phyloP scores from a whole-genome alignment of 768 basidiomycete genomes.

The Albatrellus ellisii region DNA sequence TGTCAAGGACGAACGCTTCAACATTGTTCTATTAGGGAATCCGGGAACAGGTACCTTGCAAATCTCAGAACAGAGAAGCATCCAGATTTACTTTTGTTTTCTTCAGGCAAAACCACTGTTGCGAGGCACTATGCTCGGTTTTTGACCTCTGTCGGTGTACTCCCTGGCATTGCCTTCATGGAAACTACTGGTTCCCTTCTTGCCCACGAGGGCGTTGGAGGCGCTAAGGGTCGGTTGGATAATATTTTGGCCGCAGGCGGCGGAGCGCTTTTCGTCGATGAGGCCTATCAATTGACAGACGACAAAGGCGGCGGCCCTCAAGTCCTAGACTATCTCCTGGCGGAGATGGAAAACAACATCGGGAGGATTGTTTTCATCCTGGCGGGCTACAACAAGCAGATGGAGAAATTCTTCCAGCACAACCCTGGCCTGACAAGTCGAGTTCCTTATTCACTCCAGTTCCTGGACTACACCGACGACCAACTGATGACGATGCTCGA shows the following conservation, averaged over 20 bases:
- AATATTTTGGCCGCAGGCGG: slow-evolving; percentile 37
- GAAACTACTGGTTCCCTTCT: slow-evolving; percentile 54
- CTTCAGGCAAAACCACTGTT: slow-evolving; percentile 54
- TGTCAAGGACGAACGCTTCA: slow-evolving; percentile 45
- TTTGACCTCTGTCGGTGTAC: slow-evolving; percentile 36
- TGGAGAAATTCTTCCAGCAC: slow-evolving; percentile 70
- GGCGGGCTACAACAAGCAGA: slow-evolving; percentile 57
- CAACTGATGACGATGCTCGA: slow-evolving; percentile 45
- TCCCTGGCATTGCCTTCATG: slow-evolving; percentile 39
- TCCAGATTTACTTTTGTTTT: background rate
- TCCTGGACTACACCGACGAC: slow-evolving; percentile 44
- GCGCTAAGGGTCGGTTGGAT: slow-evolving; percentile 36
- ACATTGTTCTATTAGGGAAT: slow-evolving; percentile 52
- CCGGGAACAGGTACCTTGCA: slow-evolving; percentile 50
- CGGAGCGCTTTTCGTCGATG: slow-evolving; percentile 56
- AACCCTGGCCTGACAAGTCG: slow-evolving; percentile 59
- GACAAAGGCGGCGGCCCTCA: slow-evolving; percentile 35
- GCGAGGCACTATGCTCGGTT: slow-evolving; percentile 56
- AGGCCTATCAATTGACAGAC: slow-evolving; percentile 53
- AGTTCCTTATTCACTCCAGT: slow-evolving; percentile 45
- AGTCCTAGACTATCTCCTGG: slow-evolving; percentile 55
- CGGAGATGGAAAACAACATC: slow-evolving; percentile 62
- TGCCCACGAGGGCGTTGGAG: slow-evolving; percentile 41
- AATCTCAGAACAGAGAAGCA: background rate
- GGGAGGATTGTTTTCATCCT: slow-evolving; percentile 56